Percentiles rank a stretch among this genome's conserved stretches.
Evolutionary conservation across 2,329 filamentous ascomycete genomes (phyloP).

Genomic region (Rhynchosporium secalis): DNA sequence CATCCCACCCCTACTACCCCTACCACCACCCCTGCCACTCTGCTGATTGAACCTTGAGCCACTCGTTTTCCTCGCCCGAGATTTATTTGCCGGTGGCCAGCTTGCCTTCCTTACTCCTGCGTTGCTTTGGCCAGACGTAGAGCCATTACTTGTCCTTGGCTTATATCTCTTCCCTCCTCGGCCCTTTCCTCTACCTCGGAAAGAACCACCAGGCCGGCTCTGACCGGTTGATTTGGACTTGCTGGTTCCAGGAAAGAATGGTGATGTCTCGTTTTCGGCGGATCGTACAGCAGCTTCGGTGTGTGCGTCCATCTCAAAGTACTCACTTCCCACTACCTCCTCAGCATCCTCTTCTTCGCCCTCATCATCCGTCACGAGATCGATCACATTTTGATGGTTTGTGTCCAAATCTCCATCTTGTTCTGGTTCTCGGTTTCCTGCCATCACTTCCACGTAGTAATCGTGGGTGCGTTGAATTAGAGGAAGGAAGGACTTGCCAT

Average conservation of each 20-base stretch:
- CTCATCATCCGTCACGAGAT: conserved; percentile 48
- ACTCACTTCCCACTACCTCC: conserved; percentile 20
- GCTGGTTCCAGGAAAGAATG: conserved; percentile 14
- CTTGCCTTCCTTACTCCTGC: conserved; percentile 30
- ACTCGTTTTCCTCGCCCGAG: conserved; percentile 12
- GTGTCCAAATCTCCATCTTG: conserved; percentile 37
- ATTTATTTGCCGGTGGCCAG: conserved; percentile 23
- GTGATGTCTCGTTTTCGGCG: conserved; percentile 19
- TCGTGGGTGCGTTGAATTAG: conserved; percentile 53
- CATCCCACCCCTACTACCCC: conserved; percentile 11
- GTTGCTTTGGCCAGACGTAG: conserved; percentile 22
- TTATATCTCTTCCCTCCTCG: conserved; percentile 16
- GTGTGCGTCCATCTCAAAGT: conserved; percentile 21
- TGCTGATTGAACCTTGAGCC: conserved; percentile 9
- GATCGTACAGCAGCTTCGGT: conserved; percentile 17
- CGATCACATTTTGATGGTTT: conserved; percentile 50
- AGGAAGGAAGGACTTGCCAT: conserved; percentile 61
- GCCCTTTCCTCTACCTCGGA: conserved; percentile 2
- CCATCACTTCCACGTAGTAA: conserved; percentile 53
- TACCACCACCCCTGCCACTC: conserved; percentile 15
- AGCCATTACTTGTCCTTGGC: conserved; percentile 22
- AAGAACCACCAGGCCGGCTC: conserved; percentile 8
- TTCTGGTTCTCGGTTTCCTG: conserved; percentile 9
- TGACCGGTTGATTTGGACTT: background rate
- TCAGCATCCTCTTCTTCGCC: conserved; percentile 31